Evolutionary conservation across 1,284 basidiomycete genomes (phyloP), one percentile per base, ranked within the genome.

Genomic region (Boletus semigastroideus): DNA sequence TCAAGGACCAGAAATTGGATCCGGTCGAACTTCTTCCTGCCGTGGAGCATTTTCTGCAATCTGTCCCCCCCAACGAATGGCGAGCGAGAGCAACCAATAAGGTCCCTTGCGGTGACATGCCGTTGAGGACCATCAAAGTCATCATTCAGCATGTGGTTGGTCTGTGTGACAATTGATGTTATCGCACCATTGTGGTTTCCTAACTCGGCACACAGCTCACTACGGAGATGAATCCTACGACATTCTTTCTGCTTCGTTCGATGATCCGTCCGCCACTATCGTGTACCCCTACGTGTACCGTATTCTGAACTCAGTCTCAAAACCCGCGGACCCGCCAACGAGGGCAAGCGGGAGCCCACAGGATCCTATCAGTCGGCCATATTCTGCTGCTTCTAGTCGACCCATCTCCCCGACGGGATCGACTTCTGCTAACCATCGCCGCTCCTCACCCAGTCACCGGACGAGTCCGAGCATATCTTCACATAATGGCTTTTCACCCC

Each of bases 91-190:
- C 93, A 3, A 87, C 87, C 5, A 93, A 93, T 64, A 90, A 90
- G 56, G 83, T 98, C 1, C 94, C 96, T 3, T 89, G 97, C 62
- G 94, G 93, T 38, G 97, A 99, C 65, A 91, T 99, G 91, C 97
- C 97, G 2, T 72, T 99, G 59, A 81, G 96, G 52, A 99, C 97
- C 1, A 90, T 98, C 71, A 99, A 99, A 76, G 95, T 96, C 27
- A 92, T 98, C 59, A 90, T 98, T 36, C 94, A 98, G 72, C 93
- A 96, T 67, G 83, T 97, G 52, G 91, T 97, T 59, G 87, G 92
- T 94, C 61, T 75, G 49, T 51, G 49, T 51, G 43, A 42, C 14
- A 41, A 25, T 16, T 25, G 31, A 33, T 46, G 22, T 41, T 20
- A 20, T 42, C 40, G 53, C 19, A 49, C 63, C 7, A 42, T 53